Base-by-base conservation (phyloP, 1,139 yeast genomes). In the Nakaseomyces nivariensis region DNA sequence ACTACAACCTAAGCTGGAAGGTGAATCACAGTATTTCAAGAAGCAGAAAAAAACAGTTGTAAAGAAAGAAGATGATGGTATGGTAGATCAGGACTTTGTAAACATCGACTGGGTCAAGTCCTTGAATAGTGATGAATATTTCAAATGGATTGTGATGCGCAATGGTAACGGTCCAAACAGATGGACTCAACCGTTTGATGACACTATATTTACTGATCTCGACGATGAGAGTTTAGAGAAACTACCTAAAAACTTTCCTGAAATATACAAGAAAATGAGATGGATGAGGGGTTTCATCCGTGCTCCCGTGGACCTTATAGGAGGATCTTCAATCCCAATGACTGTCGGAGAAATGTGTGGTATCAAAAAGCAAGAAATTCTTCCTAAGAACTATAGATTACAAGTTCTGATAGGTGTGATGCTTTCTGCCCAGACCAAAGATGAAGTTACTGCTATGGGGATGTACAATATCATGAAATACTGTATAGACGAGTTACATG, bases 381-480 rank as follows among this genome's bases (percentile, higher is more conserved):
- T 75, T 32, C 79, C 81, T 0, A 57, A 67, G 55, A 62, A 69
- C 27, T 81, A 75, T 59, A 71, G 97, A 47, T 84, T 82, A 62
- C 96, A 89, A 65, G 71, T 87, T 37, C 70, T 90, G 43, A 73
- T 88, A 0, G 81, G 95, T 3, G 72, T 90, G 49, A 86, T 90
- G 92, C 76, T 92, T 34, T 86, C 96, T 11, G 79, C 97, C 0
- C 97, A 90, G 60, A 92, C 97, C 1, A 88, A 85, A 61, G 98
- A 92, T 65, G 96, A 87, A 62, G 80, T 82, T 36, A 90, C 86
- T 56, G 85, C 75, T 48, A 75, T 74, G 43, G 95, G 95, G 0
- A 83, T 90, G 82, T 67, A 67, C 33, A 73, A 69, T 25, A 68
- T 90, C 54, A 81, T 87, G 46, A 56, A 61, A 51, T 50, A 75